Conservation (phyloP, 2,329 filamentous ascomycete species). For the Aspergillus proliferans region DNA sequence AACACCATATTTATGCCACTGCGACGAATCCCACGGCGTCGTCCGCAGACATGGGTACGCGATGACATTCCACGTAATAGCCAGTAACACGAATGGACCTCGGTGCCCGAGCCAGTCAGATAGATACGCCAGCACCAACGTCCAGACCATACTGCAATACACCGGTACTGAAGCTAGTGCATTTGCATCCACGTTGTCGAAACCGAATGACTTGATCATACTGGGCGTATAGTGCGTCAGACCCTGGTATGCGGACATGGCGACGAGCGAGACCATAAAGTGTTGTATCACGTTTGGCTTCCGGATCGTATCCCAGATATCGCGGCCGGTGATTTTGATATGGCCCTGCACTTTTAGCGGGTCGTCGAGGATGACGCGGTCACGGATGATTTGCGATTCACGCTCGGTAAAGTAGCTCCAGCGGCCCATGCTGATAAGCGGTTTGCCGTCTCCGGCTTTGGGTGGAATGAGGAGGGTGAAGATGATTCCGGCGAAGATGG, state of each 20-base stretch:
- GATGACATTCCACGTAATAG: slow-evolving; percentile 34
- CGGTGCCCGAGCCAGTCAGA: slow-evolving; percentile 27
- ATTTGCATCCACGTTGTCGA: slow-evolving; percentile 44
- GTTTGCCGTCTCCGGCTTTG: slow-evolving; percentile 29
- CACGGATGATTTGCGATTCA: slow-evolving; percentile 37
- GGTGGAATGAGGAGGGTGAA: slow-evolving; percentile 38
- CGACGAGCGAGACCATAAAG: slow-evolving; percentile 43
- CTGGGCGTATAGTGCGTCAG: slow-evolving; percentile 50
- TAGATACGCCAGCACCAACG: slow-evolving; percentile 19
- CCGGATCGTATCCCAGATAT: slow-evolving; percentile 30
- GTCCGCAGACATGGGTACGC: slow-evolving; percentile 31
- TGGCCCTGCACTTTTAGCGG: slow-evolving; percentile 33
- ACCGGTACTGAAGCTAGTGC: slow-evolving; percentile 50
- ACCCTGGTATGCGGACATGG: slow-evolving; percentile 44
- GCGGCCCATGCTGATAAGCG: slow-evolving; percentile 29
- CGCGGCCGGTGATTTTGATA: slow-evolving; percentile 30
- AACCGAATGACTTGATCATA: slow-evolving; percentile 51
- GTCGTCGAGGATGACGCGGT: slow-evolving; percentile 41
- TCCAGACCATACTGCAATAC: slow-evolving; percentile 23
- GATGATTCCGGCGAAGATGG: slow-evolving; percentile 37
- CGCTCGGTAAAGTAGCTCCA: slow-evolving; percentile 41
- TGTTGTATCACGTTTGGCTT: slow-evolving; percentile 52
- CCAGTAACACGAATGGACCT: slow-evolving; percentile 30
- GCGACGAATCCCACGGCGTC: slow-evolving; percentile 14
- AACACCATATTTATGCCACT: slow-evolving; percentile 26